phyloP scores from a whole-genome alignment of 345 rosid genomes.

The Rhodomyrtus tomentosa region DNA sequence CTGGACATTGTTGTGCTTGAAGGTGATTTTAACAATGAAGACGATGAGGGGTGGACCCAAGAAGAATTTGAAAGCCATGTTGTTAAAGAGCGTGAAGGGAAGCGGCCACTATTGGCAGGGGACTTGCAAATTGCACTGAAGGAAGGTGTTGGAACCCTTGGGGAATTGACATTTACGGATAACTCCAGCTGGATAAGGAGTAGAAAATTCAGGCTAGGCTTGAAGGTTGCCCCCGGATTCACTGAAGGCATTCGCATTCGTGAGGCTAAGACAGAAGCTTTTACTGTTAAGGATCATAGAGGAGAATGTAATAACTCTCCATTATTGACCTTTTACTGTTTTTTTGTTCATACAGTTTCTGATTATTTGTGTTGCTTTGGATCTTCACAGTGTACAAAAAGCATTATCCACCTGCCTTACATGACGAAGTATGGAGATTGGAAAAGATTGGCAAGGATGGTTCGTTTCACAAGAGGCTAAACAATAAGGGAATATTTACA shows the following conservation, averaged over 20 bases:
- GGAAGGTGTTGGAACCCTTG: constrained; percentile 95
- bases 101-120: constrained; percentile 85
- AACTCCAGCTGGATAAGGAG: constrained; percentile 99
- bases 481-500: constrained; percentile 18
- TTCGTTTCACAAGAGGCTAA: constrained; percentile 87
- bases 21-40: constrained; percentile 89
- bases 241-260: constrained; percentile 75
- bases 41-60: constrained; percentile 84
- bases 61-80: constrained; percentile 93
- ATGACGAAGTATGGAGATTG: constrained; percentile 93
- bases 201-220: constrained; percentile 90
- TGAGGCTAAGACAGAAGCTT: constrained; percentile 98
- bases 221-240: constrained; percentile 63
- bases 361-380: neutral
- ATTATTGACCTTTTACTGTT: neutral
- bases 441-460: constrained; percentile 99
- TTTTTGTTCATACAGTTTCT: neutral
- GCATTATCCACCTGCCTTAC: constrained; percentile 87
- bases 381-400: constrained; percentile 79
- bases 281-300: constrained; percentile 92
- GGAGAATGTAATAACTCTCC: constrained; percentile 62
- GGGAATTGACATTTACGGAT: constrained; percentile 85
- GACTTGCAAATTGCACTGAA: constrained; percentile 82
- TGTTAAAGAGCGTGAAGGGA: constrained; percentile 93
- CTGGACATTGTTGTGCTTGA: constrained; percentile 90